These are phyloP conservation scores for Malassezia psittaci DNA, from an alignment of 1,284 basidiomycete genomes.

Conservation along the genomic window DNA sequence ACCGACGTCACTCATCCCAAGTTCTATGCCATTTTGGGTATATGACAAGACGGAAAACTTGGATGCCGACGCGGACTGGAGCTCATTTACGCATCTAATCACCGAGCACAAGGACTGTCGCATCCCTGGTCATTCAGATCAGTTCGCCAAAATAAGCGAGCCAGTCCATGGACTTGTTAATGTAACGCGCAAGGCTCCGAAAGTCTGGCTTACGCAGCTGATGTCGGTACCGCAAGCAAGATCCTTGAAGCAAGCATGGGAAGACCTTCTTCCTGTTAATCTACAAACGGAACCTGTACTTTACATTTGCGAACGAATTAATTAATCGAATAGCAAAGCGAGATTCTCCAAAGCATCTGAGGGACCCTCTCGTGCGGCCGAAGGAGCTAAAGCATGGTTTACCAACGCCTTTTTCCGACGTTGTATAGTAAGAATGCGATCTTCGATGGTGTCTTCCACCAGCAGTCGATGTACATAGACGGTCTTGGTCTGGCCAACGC, in stretches of 20 bases:
- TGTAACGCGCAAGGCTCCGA: not conserved
- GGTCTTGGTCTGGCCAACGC: constrained; percentile 74
- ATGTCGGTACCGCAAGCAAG: not conserved
- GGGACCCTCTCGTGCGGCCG: not conserved
- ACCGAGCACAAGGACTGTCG: constrained; percentile 19
- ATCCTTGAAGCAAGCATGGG: not conserved
- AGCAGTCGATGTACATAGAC: constrained; percentile 88
- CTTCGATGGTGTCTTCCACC: constrained; percentile 84
- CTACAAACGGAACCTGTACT: constrained; percentile 2
- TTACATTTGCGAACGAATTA: constrained; percentile 10
- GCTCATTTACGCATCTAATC: constrained; percentile 23
- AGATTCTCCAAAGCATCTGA: constrained; percentile 35
- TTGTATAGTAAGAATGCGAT: constrained; percentile 59
- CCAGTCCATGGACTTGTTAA: not conserved
- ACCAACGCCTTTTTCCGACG: constrained; percentile 85
- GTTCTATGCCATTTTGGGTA: constrained; percentile 13
- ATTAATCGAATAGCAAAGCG: constrained; percentile 31
- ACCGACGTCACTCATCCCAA: not conserved
- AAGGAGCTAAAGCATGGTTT: constrained; percentile 48
- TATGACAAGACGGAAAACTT: constrained; percentile 41
- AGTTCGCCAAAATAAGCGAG: not conserved
- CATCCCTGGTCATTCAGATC: not conserved
- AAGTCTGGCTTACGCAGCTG: not conserved
- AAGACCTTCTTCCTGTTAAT: constrained; percentile 6
- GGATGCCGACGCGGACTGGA: constrained; percentile 11